Evolutionary conservation across 2,329 filamentous ascomycete species (phyloP).

Genomic region (Colletotrichum sp.): DNA sequence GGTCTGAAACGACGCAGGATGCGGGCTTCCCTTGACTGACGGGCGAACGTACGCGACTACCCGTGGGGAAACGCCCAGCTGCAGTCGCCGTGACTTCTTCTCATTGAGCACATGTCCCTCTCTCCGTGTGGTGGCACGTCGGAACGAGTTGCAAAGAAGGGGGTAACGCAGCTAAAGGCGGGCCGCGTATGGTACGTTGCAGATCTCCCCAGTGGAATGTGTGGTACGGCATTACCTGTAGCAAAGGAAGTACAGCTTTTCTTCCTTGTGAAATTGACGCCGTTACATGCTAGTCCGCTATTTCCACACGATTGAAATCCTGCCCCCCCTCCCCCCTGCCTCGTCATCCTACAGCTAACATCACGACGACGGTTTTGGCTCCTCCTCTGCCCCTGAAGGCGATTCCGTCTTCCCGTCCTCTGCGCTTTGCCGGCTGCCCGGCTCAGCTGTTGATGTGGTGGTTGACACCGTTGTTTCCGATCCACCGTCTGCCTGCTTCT

Average conservation of each 20-base stretch:
- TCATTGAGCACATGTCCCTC: not conserved
- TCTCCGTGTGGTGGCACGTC: not conserved
- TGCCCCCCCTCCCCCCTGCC: not conserved
- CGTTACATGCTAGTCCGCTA: not conserved
- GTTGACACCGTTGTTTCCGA: conserved; percentile 9
- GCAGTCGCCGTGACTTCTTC: not conserved
- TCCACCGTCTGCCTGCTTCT: conserved; percentile 3
- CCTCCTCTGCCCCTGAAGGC: conserved; percentile 13
- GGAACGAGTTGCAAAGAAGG: not conserved
- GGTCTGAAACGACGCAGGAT: not conserved
- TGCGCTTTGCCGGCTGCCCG: conserved; percentile 9
- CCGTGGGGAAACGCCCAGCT: not conserved
- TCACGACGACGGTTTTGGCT: conserved; percentile 14
- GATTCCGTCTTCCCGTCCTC: conserved; percentile 13
- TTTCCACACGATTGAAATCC: not conserved
- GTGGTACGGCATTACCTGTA: not conserved
- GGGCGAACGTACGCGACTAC: not conserved
- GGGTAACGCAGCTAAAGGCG: not conserved
- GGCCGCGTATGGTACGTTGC: not conserved
- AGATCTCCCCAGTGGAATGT: not conserved
- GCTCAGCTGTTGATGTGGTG: conserved; percentile 1
- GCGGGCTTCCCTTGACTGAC: not conserved
- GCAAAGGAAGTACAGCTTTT: not conserved
- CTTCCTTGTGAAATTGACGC: not conserved
- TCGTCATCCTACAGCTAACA: not conserved